Evolutionary conservation across 2,329 filamentous ascomycete genomes (phyloP).

Genomic region (Fusarium clavum): DNA sequence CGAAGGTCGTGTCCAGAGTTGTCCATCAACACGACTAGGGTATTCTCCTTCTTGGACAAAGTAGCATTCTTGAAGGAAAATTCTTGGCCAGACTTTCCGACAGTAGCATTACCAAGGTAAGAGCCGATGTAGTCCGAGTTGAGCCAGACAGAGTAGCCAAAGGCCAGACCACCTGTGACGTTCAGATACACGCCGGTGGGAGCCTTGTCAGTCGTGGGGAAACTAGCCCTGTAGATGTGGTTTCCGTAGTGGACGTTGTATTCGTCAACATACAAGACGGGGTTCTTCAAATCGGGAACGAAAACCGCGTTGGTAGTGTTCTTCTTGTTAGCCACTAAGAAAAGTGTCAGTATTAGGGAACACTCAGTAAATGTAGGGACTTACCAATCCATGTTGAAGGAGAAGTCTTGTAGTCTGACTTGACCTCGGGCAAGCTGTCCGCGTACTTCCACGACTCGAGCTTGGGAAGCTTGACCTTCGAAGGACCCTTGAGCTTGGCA

Average conservation of each 20-base stretch:
- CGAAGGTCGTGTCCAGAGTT: slow-evolving; percentile 70
- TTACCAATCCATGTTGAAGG: slow-evolving; percentile 57
- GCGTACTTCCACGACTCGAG: slow-evolving; percentile 60
- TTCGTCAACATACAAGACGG: slow-evolving; percentile 68
- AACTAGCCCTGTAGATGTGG: slow-evolving; percentile 66
- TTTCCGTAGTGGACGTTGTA: slow-evolving; percentile 66
- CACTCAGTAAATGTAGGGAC: accelerated
- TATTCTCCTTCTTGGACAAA: slow-evolving; percentile 56
- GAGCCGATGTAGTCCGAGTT: slow-evolving; percentile 69
- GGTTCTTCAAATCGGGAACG: slow-evolving; percentile 61
- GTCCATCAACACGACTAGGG: slow-evolving; percentile 68
- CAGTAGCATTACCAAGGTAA: slow-evolving; percentile 61
- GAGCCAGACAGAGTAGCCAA: slow-evolving; percentile 68
- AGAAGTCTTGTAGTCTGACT: slow-evolving; percentile 56
- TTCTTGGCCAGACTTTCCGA: slow-evolving; percentile 51
- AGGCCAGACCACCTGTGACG: slow-evolving; percentile 65
- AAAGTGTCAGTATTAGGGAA: not conserved
- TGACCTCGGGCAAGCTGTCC: slow-evolving; percentile 62
- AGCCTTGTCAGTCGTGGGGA: slow-evolving; percentile 52
- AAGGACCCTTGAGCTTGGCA: slow-evolving; percentile 45
- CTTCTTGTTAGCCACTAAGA: slow-evolving; percentile 58
- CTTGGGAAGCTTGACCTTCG: slow-evolving; percentile 52
- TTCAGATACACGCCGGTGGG: slow-evolving; percentile 61
- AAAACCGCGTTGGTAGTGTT: slow-evolving; percentile 59
- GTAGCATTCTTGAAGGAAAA: slow-evolving; percentile 65